Percentiles rank a stretch among this genome's conserved stretches.
Evolutionary conservation across 345 rosid species (phyloP).

Genomic region (Gossypioides kirkii): DNA sequence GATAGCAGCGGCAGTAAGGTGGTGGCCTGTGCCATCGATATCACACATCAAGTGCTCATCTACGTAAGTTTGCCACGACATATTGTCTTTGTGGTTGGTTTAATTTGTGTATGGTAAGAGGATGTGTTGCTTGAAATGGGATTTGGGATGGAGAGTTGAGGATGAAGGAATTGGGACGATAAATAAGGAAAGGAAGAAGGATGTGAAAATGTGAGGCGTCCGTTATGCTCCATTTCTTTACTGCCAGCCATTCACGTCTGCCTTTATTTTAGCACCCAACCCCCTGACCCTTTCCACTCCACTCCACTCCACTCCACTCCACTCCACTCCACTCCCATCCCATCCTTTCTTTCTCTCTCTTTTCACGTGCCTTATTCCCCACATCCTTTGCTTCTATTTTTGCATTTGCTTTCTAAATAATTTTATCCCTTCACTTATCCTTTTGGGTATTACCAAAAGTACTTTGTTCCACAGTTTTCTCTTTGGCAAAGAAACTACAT

Average conservation of each 20-base stretch:
- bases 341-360: neutral
- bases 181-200: constrained; percentile 18
- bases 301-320: too few species aligned
- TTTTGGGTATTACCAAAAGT: too few species aligned
- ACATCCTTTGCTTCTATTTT: neutral
- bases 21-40: constrained; percentile 56
- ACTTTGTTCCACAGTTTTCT: too few species aligned
- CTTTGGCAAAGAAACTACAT: too few species aligned
- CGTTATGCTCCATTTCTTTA: constrained; percentile 11
- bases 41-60: constrained; percentile 93
- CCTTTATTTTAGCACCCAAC: constrained; percentile 28
- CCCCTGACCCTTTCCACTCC: neutral
- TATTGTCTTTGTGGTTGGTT: constrained; percentile 18
- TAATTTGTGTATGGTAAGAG: neutral
- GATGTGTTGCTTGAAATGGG: constrained; percentile 7
- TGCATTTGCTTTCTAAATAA: neutral
- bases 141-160: constrained; percentile 1
- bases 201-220: constrained; percentile 22
- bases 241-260: constrained; percentile 34
- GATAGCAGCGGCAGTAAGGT: constrained; percentile 69
- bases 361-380: constrained; percentile 6
- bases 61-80: constrained; percentile 94
- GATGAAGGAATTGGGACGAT: neutral
- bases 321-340: too few species aligned
- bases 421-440: too few species aligned